These are phyloP conservation scores for Neonectria ditissima DNA, from an alignment of 2,329 filamentous ascomycete genomes.

Conservation along the genomic window DNA sequence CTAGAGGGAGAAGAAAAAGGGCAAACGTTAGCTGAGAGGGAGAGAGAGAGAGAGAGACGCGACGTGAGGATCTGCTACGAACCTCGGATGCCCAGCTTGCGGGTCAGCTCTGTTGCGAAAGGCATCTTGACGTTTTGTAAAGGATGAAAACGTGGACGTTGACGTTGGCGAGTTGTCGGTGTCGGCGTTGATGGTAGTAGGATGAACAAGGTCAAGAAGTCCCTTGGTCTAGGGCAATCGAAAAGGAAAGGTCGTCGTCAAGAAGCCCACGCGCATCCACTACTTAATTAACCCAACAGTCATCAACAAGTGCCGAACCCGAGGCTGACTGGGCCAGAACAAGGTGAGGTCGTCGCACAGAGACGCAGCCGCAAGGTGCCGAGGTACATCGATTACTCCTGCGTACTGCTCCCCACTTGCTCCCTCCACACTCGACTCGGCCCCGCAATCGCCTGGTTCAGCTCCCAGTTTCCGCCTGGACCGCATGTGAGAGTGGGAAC, in stretches of 20 bases:
- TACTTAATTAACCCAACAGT: not conserved
- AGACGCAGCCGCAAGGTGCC: constrained; percentile 30
- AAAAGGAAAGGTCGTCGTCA: not conserved
- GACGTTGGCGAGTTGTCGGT: not conserved
- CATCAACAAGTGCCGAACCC: constrained; percentile 12
- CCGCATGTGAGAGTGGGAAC: not conserved
- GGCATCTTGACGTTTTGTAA: constrained; percentile 62
- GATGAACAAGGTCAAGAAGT: not conserved
- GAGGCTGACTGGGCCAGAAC: constrained; percentile 1
- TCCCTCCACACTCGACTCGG: constrained; percentile 31
- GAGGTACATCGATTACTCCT: constrained; percentile 32
- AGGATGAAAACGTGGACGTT: not conserved
- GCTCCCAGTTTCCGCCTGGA: not conserved
- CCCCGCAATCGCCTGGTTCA: constrained; percentile 11
- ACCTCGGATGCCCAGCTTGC: constrained; percentile 67
- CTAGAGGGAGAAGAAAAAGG: constrained; percentile 54
- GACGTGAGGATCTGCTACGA: constrained; percentile 27
- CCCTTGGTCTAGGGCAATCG: not conserved
- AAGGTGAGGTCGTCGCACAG: constrained; percentile 1
- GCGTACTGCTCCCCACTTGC: constrained; percentile 16
- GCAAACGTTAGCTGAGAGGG: not conserved
- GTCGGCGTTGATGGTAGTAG: not conserved
- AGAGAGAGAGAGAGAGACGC: not conserved
- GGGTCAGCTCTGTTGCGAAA: constrained; percentile 68
- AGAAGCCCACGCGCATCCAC: not conserved